These are phyloP conservation scores for Crithidia thermophila DNA, from an alignment of 208 protist species.

Conservation along the genomic window DNA sequence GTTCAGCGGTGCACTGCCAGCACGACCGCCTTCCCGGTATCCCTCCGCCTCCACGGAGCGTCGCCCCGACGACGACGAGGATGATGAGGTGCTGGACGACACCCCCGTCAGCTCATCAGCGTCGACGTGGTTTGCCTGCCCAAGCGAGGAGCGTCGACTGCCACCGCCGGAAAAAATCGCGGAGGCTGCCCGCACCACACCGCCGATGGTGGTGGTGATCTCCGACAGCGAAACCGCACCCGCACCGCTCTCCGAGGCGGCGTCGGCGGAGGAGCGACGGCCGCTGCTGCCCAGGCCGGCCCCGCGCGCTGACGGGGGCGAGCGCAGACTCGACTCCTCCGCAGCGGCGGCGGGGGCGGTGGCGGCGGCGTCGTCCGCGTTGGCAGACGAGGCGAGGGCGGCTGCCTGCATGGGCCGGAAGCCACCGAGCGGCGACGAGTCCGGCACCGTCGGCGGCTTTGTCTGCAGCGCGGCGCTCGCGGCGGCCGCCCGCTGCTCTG, in stretches of 20 bases:
- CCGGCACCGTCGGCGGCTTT: background rate
- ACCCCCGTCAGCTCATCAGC: constrained; percentile 15
- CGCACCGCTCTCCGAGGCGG: constrained; percentile 15
- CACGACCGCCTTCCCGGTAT: background rate
- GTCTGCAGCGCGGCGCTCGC: too few relatives aligned
- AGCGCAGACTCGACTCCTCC: constrained; percentile 4
- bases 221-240: constrained; percentile 14
- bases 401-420: background rate
- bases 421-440: too few relatives aligned
- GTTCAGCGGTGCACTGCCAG: background rate
- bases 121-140: background rate
- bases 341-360: background rate
- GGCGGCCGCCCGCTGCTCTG: too few relatives aligned
- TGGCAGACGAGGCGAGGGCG: background rate
- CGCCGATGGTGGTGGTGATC: constrained; percentile 10
- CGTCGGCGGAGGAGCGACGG: constrained; percentile 3
- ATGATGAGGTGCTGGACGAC: constrained; percentile 28
- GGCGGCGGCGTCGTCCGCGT: background rate
- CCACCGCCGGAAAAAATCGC: background rate
- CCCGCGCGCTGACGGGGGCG: background rate
- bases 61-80: constrained; percentile 1
- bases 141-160: background rate
- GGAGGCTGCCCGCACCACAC: background rate
- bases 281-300: background rate
- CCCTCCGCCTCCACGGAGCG: background rate